Base-by-base conservation (phyloP, 192 early-diverging fungal genomes). In the Podila clonocystis region DNA sequence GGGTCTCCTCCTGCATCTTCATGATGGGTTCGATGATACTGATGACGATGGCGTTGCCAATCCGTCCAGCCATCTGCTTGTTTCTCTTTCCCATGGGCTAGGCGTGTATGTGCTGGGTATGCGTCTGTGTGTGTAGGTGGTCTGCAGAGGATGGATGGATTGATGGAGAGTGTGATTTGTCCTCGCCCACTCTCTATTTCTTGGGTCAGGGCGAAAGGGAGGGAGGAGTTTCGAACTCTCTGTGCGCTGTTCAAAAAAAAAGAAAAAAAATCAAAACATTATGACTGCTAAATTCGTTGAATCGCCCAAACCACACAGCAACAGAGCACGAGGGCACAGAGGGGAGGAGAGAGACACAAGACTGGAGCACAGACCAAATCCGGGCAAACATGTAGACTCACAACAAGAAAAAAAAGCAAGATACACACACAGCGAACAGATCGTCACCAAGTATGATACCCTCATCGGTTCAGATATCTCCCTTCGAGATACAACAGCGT, bases 1-100 rank as follows among this genome's bases (percentile, higher is more conserved):
- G 77, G 61, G 68, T 73, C 66, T 80, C 70, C 12, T 80, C 77
- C n/a, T 80, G 77, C 77, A 80, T 60, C 71, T 80, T 80, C 77
- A 80, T 80, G 62, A 80, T 80, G 41, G 77, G 77, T 45, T 80
- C 77, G 59, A 80, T 80, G 58, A 80, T 65, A 66, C 77, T 68
- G 30, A 67, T 68, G 77, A 72, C 70, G 24, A 73, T 80, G 70
- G 77, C 65, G 68, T 80, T 68, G 66, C 77, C 70, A 28, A 80
- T 80, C 52, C 77, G 61, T 20, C 77, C 77, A 4, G 50, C 70
- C 66, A 30, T 17, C 26, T 67, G 63, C 63, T 80, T 80, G 62
- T 80, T 80, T 49, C 65, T 36, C 67, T 80, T 80, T 55, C 70
- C 77, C 77, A 80, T 80, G 62, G 66, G 24, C 2, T 3, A 30